Percentiles rank a stretch among this genome's conserved stretches.
Evolutionary conservation across 352 stramenopile species (phyloP).

Genomic region (Salisapilia sapeloensis): DNA sequence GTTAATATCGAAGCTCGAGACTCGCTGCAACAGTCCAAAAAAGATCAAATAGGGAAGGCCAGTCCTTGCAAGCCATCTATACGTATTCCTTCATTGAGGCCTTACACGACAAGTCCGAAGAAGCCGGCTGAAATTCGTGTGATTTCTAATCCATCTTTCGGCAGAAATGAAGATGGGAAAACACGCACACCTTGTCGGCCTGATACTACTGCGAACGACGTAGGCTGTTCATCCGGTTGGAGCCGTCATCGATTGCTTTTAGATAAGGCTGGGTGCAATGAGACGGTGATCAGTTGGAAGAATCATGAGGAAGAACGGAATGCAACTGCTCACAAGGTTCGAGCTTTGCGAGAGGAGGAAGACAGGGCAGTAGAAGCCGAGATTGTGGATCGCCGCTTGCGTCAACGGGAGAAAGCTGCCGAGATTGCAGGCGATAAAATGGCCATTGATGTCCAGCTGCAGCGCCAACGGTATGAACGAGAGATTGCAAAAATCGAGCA

Average conservation of each 20-base stretch:
- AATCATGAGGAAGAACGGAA: slow-evolving; percentile 15
- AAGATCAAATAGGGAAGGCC: too few species aligned
- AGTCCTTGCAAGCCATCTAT: too few species aligned
- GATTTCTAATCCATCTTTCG: too few species aligned
- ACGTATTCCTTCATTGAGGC: too few species aligned
- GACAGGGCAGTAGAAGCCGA: slow-evolving; percentile 41
- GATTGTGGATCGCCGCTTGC: slow-evolving; percentile 48
- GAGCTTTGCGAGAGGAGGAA: slow-evolving; percentile 37
- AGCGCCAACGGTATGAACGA: slow-evolving; percentile 36
- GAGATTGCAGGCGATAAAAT: slow-evolving; percentile 37
- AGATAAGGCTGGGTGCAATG: slow-evolving; percentile 11
- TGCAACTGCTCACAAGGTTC: slow-evolving; percentile 21
- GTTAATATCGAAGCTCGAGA: too few species aligned
- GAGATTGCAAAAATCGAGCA: slow-evolving; percentile 24
- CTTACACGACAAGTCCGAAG: too few species aligned
- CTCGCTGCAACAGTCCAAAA: too few species aligned
- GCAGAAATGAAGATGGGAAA: too few species aligned
- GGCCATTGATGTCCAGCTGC: slow-evolving; percentile 50
- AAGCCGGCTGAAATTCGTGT: too few species aligned
- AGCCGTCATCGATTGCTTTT: slow-evolving; percentile 31
- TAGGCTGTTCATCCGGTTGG: too few species aligned
- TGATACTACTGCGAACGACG: too few species aligned
- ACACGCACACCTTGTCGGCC: too few species aligned
- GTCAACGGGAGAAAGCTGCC: slow-evolving; percentile 36
- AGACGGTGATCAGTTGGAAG: slow-evolving; percentile 12